A percentile compares a stretch with the other conserved stretches of the same genome.
phyloP scores from a whole-genome alignment of 2,329 filamentous ascomycete genomes.

The Alternaria sp. region DNA sequence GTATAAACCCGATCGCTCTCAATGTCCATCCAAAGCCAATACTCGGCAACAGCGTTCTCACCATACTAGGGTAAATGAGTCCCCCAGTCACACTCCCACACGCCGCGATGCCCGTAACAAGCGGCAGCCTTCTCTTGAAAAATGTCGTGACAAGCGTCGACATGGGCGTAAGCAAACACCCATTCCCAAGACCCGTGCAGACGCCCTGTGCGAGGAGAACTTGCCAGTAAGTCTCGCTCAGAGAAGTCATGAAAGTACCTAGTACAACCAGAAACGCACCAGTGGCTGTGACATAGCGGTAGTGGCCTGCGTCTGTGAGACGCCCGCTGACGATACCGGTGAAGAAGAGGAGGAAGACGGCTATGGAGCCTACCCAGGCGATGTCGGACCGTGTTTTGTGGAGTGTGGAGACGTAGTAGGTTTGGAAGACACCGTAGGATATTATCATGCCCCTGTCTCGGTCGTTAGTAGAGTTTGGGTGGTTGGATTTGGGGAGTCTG shows the following conservation, averaged over 20 bases:
- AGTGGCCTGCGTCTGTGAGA: constrained; percentile 58
- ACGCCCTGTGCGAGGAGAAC: constrained; percentile 36
- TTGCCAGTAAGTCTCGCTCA: constrained; percentile 56
- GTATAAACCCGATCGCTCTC: constrained; percentile 59
- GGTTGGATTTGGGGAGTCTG: background rate
- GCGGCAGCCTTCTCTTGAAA: background rate
- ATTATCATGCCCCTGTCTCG: constrained; percentile 36
- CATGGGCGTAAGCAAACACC: constrained; percentile 7
- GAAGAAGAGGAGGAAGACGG: constrained; percentile 57
- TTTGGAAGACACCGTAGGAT: constrained; percentile 42
- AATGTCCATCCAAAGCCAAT: constrained; percentile 66
- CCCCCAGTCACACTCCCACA: constrained; percentile 24
- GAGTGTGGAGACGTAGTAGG: constrained; percentile 33
- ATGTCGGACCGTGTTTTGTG: constrained; percentile 54
- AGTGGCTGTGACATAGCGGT: constrained; percentile 48
- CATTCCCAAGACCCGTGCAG: constrained; percentile 35
- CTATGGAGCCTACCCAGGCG: constrained; percentile 60
- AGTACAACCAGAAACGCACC: constrained; percentile 54
- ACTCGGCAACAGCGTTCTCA: constrained; percentile 9
- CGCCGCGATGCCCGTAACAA: constrained; percentile 21
- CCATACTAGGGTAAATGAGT: constrained; percentile 26
- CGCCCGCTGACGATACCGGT: constrained; percentile 57
- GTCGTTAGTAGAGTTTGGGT: background rate
- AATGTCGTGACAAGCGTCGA: background rate
- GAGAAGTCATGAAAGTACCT: constrained; percentile 58